Percentiles rank a stretch among this genome's conserved stretches.
These are phyloP conservation scores for Mycena leptocephala DNA, from an alignment of 768 basidiomycete genomes.

Conservation along the genomic window DNA sequence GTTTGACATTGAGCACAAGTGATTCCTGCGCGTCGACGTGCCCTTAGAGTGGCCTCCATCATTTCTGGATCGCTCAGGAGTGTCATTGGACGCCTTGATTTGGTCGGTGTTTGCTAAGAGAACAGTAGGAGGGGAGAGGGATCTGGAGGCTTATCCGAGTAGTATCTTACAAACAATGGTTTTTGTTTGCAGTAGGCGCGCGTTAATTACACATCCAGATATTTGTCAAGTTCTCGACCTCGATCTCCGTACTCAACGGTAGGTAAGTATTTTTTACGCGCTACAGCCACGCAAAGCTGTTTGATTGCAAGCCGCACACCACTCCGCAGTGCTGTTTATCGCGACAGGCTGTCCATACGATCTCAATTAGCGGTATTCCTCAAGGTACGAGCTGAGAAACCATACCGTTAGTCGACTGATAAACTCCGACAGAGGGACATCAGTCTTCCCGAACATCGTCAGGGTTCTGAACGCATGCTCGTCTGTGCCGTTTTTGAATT, in stretches of 20 bases:
- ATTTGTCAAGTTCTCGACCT: neutral
- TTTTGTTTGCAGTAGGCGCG: neutral
- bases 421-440: constrained; percentile 57
- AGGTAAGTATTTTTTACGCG: neutral
- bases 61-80: neutral
- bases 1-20: neutral
- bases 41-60: neutral
- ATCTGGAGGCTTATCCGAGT: too few relatives aligned
- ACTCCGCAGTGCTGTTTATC: constrained; percentile 60
- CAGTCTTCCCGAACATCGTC: constrained; percentile 50
- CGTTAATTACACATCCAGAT: neutral
- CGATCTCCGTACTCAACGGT: neutral
- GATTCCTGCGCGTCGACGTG: neutral
- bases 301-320: constrained; percentile 64
- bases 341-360: constrained; percentile 47
- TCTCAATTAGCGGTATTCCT: too few relatives aligned
- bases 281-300: constrained; percentile 55
- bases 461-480: constrained; percentile 47
- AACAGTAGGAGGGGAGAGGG: too few relatives aligned
- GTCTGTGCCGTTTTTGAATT: constrained; percentile 66
- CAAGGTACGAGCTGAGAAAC: neutral
- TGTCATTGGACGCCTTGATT: too few relatives aligned
- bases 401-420: constrained; percentile 54
- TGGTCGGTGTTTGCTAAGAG: too few relatives aligned
- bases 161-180: neutral